These are phyloP conservation scores for Periconia sp. DNA, from an alignment of 2,329 filamentous ascomycete genomes.

Conservation along the genomic window DNA sequence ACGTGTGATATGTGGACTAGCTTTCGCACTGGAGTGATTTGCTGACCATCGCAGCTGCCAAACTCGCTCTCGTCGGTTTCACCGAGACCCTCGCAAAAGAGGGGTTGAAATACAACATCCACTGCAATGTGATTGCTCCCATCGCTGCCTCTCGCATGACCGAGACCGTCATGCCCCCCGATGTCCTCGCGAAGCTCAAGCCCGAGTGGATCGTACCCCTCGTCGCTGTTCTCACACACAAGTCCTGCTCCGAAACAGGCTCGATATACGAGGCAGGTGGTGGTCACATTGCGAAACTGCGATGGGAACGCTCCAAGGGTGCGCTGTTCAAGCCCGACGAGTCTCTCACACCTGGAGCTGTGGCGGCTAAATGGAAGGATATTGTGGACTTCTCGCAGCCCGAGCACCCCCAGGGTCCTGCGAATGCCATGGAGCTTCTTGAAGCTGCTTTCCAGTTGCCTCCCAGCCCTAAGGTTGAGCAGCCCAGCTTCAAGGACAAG, in stretches of 20 bases:
- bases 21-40: constrained; percentile 4
- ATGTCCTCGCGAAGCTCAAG: constrained; percentile 80
- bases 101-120: constrained; percentile 96
- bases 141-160: constrained; percentile 97
- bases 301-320: constrained; percentile 92
- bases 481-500: constrained; percentile 41
- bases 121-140: constrained; percentile 91
- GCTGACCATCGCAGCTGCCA: constrained; percentile 65
- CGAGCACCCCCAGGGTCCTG: constrained; percentile 79
- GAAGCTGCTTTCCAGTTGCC: constrained; percentile 34
- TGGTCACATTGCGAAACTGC: constrained; percentile 86
- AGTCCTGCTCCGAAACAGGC: constrained; percentile 84
- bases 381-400: constrained; percentile 83
- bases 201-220: constrained; percentile 95
- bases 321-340: constrained; percentile 87
- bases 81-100: constrained; percentile 98
- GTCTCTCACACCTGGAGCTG: constrained; percentile 81
- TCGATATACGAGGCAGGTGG: constrained; percentile 92
- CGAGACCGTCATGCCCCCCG: constrained; percentile 91
- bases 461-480: constrained; percentile 34
- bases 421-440: constrained; percentile 80
- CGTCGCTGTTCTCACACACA: constrained; percentile 85
- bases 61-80: constrained; percentile 93
- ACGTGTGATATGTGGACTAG: constrained; percentile 20
- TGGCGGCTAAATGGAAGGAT: constrained; percentile 87